Conservation (phyloP, 768 basidiomycete genomes). For the Lactarius trivialis region DNA sequence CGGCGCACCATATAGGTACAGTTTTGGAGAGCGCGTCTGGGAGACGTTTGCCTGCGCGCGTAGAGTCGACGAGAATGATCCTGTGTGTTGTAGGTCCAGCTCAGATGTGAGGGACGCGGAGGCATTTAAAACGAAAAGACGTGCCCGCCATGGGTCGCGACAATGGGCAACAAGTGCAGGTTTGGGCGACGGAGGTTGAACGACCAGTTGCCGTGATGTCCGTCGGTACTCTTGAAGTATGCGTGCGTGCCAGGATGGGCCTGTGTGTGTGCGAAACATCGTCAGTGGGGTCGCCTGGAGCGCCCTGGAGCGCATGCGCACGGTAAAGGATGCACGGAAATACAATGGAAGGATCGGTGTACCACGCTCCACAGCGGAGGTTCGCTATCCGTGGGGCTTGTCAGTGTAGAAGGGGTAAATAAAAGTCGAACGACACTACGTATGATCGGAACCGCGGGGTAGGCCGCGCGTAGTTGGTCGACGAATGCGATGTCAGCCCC, state of each 20-base stretch:
- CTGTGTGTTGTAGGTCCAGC: constrained; percentile 34
- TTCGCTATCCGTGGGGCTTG: constrained; percentile 51
- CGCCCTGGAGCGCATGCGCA: background rate
- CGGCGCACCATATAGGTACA: constrained; percentile 90
- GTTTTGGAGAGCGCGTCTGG: constrained; percentile 91
- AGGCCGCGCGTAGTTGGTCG: constrained; percentile 40
- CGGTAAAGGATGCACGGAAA: constrained; percentile 2
- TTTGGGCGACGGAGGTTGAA: constrained; percentile 84
- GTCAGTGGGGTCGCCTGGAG: constrained; percentile 18
- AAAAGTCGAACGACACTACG: constrained; percentile 36
- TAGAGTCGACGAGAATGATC: constrained; percentile 85
- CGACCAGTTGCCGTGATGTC: constrained; percentile 77
- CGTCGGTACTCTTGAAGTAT: constrained; percentile 93
- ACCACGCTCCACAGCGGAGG: constrained; percentile 92
- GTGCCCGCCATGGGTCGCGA: constrained; percentile 54
- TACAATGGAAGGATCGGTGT: constrained; percentile 65
- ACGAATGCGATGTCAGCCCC: constrained; percentile 72
- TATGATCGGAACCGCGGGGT: constrained; percentile 46
- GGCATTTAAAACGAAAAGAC: constrained; percentile 21
- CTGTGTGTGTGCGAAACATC: constrained; percentile 19
- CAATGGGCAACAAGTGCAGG: constrained; percentile 61
- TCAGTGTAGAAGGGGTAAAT: background rate
- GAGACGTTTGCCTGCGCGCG: constrained; percentile 85
- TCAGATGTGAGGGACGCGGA: background rate
- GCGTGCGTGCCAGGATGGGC: constrained; percentile 36